Percentiles rank a stretch among this genome's conserved stretches.
Conservation (phyloP, 2,329 filamentous ascomycete species). For the Hymenoscyphus repandus region DNA sequence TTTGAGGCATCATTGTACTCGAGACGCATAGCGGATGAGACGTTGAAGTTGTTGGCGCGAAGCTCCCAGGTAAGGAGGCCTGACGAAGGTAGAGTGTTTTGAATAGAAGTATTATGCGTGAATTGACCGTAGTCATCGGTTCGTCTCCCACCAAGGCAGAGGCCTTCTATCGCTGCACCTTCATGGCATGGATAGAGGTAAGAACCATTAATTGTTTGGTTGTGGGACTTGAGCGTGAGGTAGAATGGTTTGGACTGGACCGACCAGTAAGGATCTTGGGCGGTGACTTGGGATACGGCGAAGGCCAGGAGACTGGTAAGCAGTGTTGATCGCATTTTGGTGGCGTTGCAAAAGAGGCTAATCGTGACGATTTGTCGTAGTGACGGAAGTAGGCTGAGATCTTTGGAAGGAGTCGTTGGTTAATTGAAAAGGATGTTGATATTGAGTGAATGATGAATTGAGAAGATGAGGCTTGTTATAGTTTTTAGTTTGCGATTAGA, state of each 20-base stretch:
- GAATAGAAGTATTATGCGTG: conserved; percentile 29
- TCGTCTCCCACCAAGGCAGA: conserved; percentile 33
- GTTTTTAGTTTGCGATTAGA: no score
- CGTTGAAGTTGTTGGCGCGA: conserved; percentile 23
- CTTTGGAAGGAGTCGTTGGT: not conserved
- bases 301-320: conserved; percentile 17
- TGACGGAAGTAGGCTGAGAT: not conserved
- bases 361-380: not conserved
- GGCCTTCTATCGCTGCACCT: conserved; percentile 42
- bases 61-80: conserved; percentile 25
- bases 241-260: conserved; percentile 40
- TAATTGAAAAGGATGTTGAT: not conserved
- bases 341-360: not conserved
- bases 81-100: conserved; percentile 2
- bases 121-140: conserved; percentile 15
- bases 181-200: conserved; percentile 40
- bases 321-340: conserved; percentile 21
- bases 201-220: conserved; percentile 34
- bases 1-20: conserved; percentile 35
- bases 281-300: conserved; percentile 16
- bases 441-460: not conserved
- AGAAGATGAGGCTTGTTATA: no score
- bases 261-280: conserved; percentile 21
- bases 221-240: conserved; percentile 35
- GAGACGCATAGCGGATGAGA: conserved; percentile 34